Evolutionary conservation across 192 early-diverging fungal genomes (phyloP).

Genomic region (Fimicolochytrium jonesii): DNA sequence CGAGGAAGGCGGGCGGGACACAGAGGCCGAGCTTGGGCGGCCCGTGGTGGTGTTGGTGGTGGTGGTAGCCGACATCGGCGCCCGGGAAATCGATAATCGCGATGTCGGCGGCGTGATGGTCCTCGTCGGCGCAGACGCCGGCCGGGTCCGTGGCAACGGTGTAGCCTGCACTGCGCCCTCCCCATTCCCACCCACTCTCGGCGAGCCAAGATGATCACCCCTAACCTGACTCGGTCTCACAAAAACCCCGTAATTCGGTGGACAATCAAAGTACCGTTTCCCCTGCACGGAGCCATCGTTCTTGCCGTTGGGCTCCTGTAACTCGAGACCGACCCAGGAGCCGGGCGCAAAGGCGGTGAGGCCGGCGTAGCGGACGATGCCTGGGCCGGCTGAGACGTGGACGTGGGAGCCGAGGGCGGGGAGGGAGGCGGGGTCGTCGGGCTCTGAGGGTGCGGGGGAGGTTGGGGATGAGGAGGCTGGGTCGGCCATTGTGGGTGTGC

Average conservation of each 20-base stretch:
- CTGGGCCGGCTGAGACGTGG: slow-evolving; percentile 16
- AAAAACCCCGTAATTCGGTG: slow-evolving; percentile 35
- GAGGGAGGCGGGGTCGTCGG: background rate
- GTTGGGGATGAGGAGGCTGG: too few relatives aligned
- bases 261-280: slow-evolving; percentile 41
- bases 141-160: too few relatives aligned
- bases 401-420: background rate
- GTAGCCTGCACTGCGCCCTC: background rate
- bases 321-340: slow-evolving; percentile 86
- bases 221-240: slow-evolving; percentile 31
- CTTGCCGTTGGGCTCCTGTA: slow-evolving; percentile 56
- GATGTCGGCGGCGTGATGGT: too few relatives aligned
- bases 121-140: too few relatives aligned
- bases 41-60: background rate
- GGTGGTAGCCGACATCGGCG: background rate
- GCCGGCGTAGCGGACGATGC: slow-evolving; percentile 78
- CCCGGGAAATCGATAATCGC: background rate
- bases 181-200: background rate
- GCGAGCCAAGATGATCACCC: background rate
- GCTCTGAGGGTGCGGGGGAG: too few relatives aligned
- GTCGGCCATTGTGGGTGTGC: too few relatives aligned
- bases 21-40: background rate
- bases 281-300: slow-evolving; percentile 45
- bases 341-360: slow-evolving; percentile 78
- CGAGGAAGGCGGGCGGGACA: too few relatives aligned